Percentiles rank a stretch among this genome's conserved stretches.
phyloP scores from a whole-genome alignment of 2,329 filamentous ascomycete genomes.

The Aspergillus ochraceus region DNA sequence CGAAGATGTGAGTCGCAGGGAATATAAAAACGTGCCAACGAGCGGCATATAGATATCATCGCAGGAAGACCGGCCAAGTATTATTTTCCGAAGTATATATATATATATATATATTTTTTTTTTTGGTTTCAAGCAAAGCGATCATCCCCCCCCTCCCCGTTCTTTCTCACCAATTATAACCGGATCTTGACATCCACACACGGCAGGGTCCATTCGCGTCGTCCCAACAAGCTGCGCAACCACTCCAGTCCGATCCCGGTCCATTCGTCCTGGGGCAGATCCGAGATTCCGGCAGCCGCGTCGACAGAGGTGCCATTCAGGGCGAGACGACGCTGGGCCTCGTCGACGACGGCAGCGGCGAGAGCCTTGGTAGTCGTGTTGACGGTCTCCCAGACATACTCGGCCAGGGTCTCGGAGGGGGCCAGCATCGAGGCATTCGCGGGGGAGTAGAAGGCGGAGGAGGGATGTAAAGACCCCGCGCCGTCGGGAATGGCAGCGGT shows the following conservation, averaged over 20 bases:
- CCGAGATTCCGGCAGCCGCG: constrained; percentile 19
- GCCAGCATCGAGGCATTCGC: constrained; percentile 18
- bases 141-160: neutral
- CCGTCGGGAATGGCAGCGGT: constrained; percentile 14
- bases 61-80: neutral
- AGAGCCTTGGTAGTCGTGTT: constrained; percentile 71
- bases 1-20: neutral
- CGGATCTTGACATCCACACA: constrained; percentile 87
- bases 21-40: neutral
- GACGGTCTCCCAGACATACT: constrained; percentile 49
- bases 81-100: neutral
- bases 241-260: constrained; percentile 80
- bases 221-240: constrained; percentile 77
- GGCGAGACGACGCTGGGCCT: constrained; percentile 47
- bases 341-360: constrained; percentile 66
- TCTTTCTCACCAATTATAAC: constrained; percentile 50
- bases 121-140: no score
- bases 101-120: no score
- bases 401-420: constrained; percentile 35
- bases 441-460: constrained; percentile 7
- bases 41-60: neutral
- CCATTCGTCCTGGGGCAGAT: constrained; percentile 60
- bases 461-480: constrained; percentile 13
- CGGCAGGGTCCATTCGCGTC: constrained; percentile 84
- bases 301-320: constrained; percentile 20